Evolutionary conservation across 768 basidiomycete species (phyloP).

Genomic region (Clitopilus hobsonii): DNA sequence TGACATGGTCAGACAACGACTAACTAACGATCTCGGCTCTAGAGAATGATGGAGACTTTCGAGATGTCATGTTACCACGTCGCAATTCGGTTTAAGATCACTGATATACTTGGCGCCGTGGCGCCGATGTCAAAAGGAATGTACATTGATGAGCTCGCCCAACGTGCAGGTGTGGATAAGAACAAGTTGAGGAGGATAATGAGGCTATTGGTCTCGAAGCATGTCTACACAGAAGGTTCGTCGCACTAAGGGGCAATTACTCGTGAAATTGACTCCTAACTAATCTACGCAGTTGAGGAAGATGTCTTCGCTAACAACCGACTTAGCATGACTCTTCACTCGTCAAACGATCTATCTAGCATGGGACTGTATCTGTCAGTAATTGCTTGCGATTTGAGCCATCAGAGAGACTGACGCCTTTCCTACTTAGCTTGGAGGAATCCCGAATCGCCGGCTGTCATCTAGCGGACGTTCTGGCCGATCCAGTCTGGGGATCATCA

Average conservation of each 20-base stretch:
- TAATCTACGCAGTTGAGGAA: slow-evolving; percentile 21
- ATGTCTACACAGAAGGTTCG: slow-evolving; percentile 33
- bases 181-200: slow-evolving; percentile 34
- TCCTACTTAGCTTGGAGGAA: slow-evolving; percentile 13
- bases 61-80: slow-evolving; percentile 27
- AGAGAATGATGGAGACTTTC: too few species aligned
- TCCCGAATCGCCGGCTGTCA: slow-evolving; percentile 13
- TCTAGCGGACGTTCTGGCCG: slow-evolving; percentile 30
- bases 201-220: slow-evolving; percentile 32
- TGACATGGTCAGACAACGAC: too few species aligned
- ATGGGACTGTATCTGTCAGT: slow-evolving; percentile 22
- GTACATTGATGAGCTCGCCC: slow-evolving; percentile 25
- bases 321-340: slow-evolving; percentile 28
- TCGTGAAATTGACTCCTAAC: too few species aligned
- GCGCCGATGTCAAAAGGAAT: slow-evolving; percentile 25
- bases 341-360: slow-evolving; percentile 22
- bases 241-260: too few species aligned
- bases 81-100: slow-evolving; percentile 27
- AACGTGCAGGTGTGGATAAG: slow-evolving; percentile 23
- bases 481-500: slow-evolving; percentile 26
- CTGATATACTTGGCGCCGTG: slow-evolving; percentile 29
- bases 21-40: too few species aligned
- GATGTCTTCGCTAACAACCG: slow-evolving; percentile 39
- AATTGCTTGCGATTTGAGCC: too few species aligned
- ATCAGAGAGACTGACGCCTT: too few species aligned